A percentile compares a stretch with the other conserved stretches of the same genome.
Conservation (phyloP, 108 stramenopile genomes). For the Cyclostephanos tholiformis region DNA sequence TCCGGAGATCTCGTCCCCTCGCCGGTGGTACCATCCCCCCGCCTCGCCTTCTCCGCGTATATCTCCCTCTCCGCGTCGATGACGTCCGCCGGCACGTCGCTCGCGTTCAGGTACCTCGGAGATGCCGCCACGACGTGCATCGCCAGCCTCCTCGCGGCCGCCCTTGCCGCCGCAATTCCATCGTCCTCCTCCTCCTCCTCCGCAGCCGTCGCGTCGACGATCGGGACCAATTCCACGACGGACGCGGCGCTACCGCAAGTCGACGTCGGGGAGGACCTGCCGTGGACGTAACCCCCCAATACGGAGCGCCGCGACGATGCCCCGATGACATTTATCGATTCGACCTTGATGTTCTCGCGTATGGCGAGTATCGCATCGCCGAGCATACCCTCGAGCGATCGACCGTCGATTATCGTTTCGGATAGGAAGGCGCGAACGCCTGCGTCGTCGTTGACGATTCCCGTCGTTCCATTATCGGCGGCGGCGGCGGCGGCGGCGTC, state of each 20-base stretch:
- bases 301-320: slow-evolving; percentile 47
- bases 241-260: slow-evolving; percentile 75
- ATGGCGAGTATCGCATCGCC: slow-evolving; percentile 82
- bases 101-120: slow-evolving; percentile 72
- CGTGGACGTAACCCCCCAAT: slow-evolving; percentile 77
- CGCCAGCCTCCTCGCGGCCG: slow-evolving; percentile 83
- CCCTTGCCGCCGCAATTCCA: slow-evolving; percentile 47
- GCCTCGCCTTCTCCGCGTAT: slow-evolving; percentile 60
- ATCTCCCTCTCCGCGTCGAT: slow-evolving; percentile 73
- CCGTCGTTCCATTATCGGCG: too few species aligned
- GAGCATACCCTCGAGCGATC: slow-evolving; percentile 51
- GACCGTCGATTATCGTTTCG: slow-evolving; percentile 30
- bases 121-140: slow-evolving; percentile 96
- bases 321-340: slow-evolving; percentile 49
- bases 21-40: slow-evolving; percentile 15
- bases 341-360: slow-evolving; percentile 73
- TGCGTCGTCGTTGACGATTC: slow-evolving; percentile 15
- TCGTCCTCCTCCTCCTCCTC: slow-evolving; percentile 16
- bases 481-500: slow-evolving; percentile 56
- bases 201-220: slow-evolving; percentile 14
- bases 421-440: slow-evolving; percentile 37
- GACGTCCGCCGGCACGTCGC: slow-evolving; percentile 61
- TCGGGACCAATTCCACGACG: slow-evolving; percentile 48
- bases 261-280: slow-evolving; percentile 44
- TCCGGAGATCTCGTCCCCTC: slow-evolving; percentile 71